Base-by-base conservation (phyloP, 306 rosid genomes). In the Chamaecrista fasciculata region DNA sequence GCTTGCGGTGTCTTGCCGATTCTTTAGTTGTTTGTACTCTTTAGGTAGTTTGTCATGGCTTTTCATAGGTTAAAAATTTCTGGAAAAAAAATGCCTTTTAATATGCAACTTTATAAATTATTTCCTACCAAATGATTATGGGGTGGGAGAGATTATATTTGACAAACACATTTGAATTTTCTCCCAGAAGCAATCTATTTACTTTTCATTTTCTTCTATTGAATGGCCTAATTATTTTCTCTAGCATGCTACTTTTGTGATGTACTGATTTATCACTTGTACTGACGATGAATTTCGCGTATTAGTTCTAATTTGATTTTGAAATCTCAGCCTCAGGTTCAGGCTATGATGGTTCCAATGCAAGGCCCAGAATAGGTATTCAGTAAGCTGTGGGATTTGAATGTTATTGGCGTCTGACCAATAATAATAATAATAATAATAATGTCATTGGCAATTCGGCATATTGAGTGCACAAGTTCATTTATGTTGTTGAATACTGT, bases 321-420 rank as follows among this genome's bases (percentile, higher is more conserved):
- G 0, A 47, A 47, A 43, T 33, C 71, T 71, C 49, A 25, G 75
- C 73, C 76, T 12, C 97, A 86, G 91, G 87, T 77, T 72, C 98
- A 83, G 65, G 94, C 79, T 59, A 81, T 88, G 92, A 85, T 94
- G 86, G 78, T 85, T 70, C 98, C 94, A 37, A 86, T 90, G 98
- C 97, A 82, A 76, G 95, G 95, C 42, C 82, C 90, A 1, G 97
- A 93, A 76, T 86, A 82, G 86, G 57, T 29, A n/a, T 18, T 62
- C 42, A 42, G 28, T 46, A 47, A 56, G 47, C 46, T 33, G 75
- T 79, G 65, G 70, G 72, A 51, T 78, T 74, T 56, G 79, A 37
- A 63, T 58, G 76, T 77, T 25, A 29, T 60, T 66, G 78, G 79
- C 75, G 80, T 29, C 34, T 4, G 36, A 29, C 34, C 34, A 29